Evolutionary conservation across 495 filamentous ascomycete genomes (phyloP), one percentile per base, ranked within the genome.

Genomic region (Tricharina praecox): DNA sequence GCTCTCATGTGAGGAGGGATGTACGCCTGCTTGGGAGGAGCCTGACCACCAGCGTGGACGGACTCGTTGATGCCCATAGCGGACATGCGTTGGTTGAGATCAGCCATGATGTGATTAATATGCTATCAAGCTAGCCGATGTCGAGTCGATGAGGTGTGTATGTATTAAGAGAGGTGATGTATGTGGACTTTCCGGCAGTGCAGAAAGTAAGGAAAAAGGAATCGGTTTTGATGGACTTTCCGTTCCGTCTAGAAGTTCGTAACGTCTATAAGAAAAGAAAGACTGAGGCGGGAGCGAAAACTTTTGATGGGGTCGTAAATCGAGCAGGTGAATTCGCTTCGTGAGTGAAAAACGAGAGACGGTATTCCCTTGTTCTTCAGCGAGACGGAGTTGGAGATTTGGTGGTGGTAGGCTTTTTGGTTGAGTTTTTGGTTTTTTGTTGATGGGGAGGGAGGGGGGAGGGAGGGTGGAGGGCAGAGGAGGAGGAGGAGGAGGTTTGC

Each of bases 1-100:
- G 62, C 68, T 61, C 90, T 82, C 65, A 94, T 77, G 63, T 97
- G 90, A 63, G 90, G 90, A 55, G 90, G 90, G 62, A 96, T 93
- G 70, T 97, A 97, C 39, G 90, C 74, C 55, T 37, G 33, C 26
- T 48, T 85, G 75, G 62, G 81, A 70, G 63, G 71, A 71, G 63
- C 80, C 78, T 64, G 74, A 77, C 81, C 56, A 46, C 25, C 33
- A 11, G 57, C 57, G 19, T 60, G 57, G 32, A 60, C 48, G 24
- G 57, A 60, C 8, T 60, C 57, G 4, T 49, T 52, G 38, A 61
- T 56, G 19, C 58, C 58, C 35, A 61, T 26, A 33, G 28, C 48
- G 25, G 49, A 42, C 49, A 61, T 50, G 35, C 58, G 53, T 53
- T 95, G 87, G 65, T 86, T 85, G 55, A 97, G 77, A 69, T 92